Conservation (phyloP, 768 basidiomycete genomes). For the Hericium alpestre region DNA sequence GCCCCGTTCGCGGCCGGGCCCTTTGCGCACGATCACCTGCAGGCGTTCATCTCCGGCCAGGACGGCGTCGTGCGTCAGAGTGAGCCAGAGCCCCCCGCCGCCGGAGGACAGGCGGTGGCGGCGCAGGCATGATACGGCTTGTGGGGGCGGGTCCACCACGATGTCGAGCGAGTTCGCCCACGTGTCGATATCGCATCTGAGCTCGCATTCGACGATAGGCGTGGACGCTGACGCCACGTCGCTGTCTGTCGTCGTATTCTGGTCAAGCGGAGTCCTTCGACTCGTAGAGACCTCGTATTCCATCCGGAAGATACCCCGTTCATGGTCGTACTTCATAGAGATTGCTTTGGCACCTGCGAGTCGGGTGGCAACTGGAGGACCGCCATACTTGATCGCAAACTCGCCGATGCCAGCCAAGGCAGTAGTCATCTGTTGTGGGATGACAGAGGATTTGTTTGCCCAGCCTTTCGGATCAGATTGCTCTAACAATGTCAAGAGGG, state of each 20-base stretch:
- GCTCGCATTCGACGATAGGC: slow-evolving; percentile 73
- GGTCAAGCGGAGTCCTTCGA: slow-evolving; percentile 25
- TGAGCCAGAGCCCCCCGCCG: slow-evolving; percentile 92
- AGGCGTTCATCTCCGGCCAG: slow-evolving; percentile 70
- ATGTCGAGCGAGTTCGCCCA: slow-evolving; percentile 81
- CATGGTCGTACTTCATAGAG: slow-evolving; percentile 77
- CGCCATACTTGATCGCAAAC: slow-evolving; percentile 90
- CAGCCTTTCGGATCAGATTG: slow-evolving; percentile 97
- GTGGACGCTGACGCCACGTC: slow-evolving; percentile 18
- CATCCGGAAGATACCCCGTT: slow-evolving; percentile 67
- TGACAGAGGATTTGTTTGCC: slow-evolving; percentile 80
- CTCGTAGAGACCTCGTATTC: slow-evolving; percentile 68
- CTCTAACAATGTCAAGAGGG: slow-evolving; percentile 84
- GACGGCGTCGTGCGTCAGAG: slow-evolving; percentile 77
- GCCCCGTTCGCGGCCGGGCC: slow-evolving; percentile 61
- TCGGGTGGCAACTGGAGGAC: slow-evolving; percentile 84
- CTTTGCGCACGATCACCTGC: slow-evolving; percentile 62
- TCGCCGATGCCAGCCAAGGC: slow-evolving; percentile 88
- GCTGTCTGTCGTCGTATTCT: slow-evolving; percentile 6
- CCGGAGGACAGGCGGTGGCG: slow-evolving; percentile 78
- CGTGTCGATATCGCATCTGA: slow-evolving; percentile 84
- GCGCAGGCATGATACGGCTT: slow-evolving; percentile 68
- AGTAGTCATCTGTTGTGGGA: slow-evolving; percentile 89
- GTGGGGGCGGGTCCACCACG: slow-evolving; percentile 87
- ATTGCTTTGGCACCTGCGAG: slow-evolving; percentile 68